Percentiles rank a stretch among this genome's conserved stretches.
These are phyloP conservation scores for Prunus davidiana DNA, from an alignment of 306 rosid species.

Conservation along the genomic window DNA sequence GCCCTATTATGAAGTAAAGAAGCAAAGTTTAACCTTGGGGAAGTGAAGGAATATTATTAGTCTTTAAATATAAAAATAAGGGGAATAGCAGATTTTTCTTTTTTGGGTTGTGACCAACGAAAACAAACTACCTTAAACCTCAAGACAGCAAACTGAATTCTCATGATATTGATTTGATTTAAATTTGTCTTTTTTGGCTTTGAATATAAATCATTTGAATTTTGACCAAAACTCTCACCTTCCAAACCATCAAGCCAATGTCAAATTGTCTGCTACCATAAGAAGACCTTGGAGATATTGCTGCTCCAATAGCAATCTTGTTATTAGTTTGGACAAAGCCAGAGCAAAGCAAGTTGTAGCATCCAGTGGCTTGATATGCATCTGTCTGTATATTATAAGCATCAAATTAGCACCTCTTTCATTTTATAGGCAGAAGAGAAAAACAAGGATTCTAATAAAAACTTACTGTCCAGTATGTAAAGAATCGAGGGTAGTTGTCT, in stretches of 20 bases:
- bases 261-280: constrained; percentile 86
- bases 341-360: constrained; percentile 94
- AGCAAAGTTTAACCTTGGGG: constrained; percentile 4
- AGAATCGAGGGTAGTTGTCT: constrained; percentile 89
- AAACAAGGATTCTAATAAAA: not conserved
- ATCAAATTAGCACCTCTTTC: not conserved
- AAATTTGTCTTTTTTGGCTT: not conserved
- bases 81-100: not conserved
- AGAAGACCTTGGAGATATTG: constrained; percentile 87
- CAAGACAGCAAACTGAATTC: not conserved
- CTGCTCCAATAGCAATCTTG: constrained; percentile 95
- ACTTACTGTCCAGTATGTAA: constrained; percentile 99
- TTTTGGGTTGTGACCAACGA: not conserved
- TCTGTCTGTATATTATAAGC: constrained; percentile 58
- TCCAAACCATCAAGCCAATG: constrained; percentile 95
- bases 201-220: not conserved
- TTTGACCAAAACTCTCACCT: constrained; percentile 45
- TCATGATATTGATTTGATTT: not conserved
- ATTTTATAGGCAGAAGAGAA: not conserved
- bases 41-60: constrained; percentile 8
- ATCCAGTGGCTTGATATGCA: constrained; percentile 97
- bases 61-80: constrained; percentile 24
- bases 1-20: constrained; percentile 25
- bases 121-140: not conserved
- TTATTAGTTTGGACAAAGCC: constrained; percentile 97